These are phyloP conservation scores for Podospora pseudocomata DNA, from an alignment of 495 filamentous ascomycete species.

Conservation along the genomic window DNA sequence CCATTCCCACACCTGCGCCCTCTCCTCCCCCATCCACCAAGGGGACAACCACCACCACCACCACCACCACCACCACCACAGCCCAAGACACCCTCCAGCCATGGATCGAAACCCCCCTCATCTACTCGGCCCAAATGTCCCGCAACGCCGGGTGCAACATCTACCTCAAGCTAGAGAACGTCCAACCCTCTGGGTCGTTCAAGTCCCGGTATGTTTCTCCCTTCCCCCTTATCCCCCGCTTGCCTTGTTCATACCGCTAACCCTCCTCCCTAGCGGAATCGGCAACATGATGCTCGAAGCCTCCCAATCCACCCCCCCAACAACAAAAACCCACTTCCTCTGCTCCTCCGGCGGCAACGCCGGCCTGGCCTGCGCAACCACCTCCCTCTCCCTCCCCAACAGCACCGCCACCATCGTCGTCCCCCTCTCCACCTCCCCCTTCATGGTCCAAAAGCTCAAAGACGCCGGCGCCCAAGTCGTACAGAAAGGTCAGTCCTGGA, in stretches of 20 bases:
- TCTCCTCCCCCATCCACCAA: not conserved
- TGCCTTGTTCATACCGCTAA: not conserved
- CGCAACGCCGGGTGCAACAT: slow-evolving; percentile 71
- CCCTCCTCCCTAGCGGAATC: slow-evolving; percentile 51
- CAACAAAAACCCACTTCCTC: slow-evolving; percentile 67
- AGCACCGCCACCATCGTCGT: slow-evolving; percentile 80
- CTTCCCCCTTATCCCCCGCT: not conserved
- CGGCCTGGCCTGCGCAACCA: slow-evolving; percentile 82
- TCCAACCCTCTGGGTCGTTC: slow-evolving; percentile 92
- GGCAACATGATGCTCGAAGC: slow-evolving; percentile 69
- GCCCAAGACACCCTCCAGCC: slow-evolving; percentile 44
- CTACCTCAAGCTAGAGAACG: slow-evolving; percentile 90
- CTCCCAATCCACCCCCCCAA: slow-evolving; percentile 37
- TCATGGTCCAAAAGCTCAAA: slow-evolving; percentile 72
- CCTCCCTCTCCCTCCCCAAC: slow-evolving; percentile 61
- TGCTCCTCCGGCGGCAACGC: slow-evolving; percentile 87
- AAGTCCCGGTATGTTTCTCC: slow-evolving; percentile 61
- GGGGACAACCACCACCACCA: slow-evolving; percentile 1
- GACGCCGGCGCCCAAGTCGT: slow-evolving; percentile 66
- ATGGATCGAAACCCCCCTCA: slow-evolving; percentile 70
- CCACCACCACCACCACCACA: not conserved
- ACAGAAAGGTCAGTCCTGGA: slow-evolving; percentile 67
- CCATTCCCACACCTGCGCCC: not conserved
- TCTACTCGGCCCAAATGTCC: slow-evolving; percentile 64
- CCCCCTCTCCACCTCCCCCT: slow-evolving; percentile 58